These are phyloP conservation scores for Anisodus acutangulus DNA, from an alignment of 257 asterid genomes.

Conservation along the genomic window DNA sequence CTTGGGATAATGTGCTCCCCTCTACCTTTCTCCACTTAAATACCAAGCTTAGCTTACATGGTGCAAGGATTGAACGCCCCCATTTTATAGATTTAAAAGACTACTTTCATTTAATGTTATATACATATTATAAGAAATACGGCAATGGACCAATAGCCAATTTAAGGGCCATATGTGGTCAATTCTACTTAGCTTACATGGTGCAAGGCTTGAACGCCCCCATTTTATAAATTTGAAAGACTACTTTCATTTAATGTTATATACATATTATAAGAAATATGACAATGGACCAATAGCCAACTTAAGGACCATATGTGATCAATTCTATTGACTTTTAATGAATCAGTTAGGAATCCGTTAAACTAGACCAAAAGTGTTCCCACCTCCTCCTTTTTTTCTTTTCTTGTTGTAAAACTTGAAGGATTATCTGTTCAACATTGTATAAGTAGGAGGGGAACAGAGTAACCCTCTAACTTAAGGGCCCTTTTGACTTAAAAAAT, in stretches of 20 bases:
- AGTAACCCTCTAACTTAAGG: slow-evolving; percentile 8
- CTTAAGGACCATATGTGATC: slow-evolving; percentile 5
- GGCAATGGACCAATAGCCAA: not conserved
- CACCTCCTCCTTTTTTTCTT: no score
- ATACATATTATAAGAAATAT: not conserved
- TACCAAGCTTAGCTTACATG: not conserved
- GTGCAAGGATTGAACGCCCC: not conserved
- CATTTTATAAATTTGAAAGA: not conserved
- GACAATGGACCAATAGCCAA: not conserved
- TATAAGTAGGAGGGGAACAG: not conserved
- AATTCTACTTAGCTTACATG: not conserved
- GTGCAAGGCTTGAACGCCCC: not conserved
- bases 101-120: not conserved
- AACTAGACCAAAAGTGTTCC: not conserved
- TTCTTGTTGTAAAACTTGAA: not conserved
- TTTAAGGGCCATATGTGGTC: not conserved
- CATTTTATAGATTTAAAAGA: not conserved
- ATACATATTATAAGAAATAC: not conserved
- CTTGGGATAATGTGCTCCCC: not conserved
- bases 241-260: not conserved
- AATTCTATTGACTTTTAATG: not conserved
- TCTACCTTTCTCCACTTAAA: not conserved
- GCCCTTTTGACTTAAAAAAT: not conserved
- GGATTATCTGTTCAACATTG: not conserved
- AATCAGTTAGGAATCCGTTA: not conserved